Conservation (phyloP, 306 rosid genomes). For the Cicer bijugum region DNA sequence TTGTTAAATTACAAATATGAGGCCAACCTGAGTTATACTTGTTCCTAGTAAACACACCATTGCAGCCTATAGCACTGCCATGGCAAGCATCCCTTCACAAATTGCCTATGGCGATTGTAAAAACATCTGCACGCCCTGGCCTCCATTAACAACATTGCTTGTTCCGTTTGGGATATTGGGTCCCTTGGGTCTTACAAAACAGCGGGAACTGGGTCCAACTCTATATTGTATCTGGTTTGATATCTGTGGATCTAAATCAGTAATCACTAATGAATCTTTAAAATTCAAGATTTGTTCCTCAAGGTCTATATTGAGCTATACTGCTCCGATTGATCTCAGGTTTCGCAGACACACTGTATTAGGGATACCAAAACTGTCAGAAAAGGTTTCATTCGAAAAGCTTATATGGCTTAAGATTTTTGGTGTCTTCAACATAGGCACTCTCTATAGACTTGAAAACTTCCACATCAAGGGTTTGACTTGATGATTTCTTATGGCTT, state of each 20-base stretch:
- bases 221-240: too few species aligned
- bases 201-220: too few species aligned
- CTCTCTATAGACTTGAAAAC: background rate
- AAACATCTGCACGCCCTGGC: too few species aligned
- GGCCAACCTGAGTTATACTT: constrained; percentile 3
- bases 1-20: background rate
- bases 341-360: background rate
- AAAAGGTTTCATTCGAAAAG: background rate
- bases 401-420: background rate
- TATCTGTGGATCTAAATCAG: background rate
- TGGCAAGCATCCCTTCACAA: too few species aligned
- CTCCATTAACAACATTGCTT: too few species aligned
- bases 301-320: background rate
- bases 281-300: background rate
- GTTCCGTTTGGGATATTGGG: background rate
- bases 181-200: background rate
- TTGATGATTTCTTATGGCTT: background rate
- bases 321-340: background rate
- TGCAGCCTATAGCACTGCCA: too few species aligned
- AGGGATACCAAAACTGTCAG: background rate
- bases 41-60: too few species aligned
- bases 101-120: too few species aligned
- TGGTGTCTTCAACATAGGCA: background rate
- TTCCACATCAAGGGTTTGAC: background rate
- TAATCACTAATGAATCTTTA: background rate